Evolutionary conservation across 1,139 yeast genomes (phyloP).

Genomic region (Saccharomyces hybrid): DNA sequence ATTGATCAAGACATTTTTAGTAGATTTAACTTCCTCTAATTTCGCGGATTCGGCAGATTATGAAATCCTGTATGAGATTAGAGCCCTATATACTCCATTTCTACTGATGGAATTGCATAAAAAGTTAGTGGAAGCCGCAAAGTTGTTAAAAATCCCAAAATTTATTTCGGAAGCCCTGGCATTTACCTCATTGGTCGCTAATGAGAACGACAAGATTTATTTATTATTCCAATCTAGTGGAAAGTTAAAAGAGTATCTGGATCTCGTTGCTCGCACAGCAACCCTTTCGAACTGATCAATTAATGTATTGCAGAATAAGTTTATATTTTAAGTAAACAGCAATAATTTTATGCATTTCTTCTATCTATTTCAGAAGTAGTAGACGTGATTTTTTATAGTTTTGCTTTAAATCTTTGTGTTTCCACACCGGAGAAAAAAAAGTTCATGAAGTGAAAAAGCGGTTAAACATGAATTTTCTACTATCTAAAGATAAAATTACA

Average conservation of each 20-base stretch:
- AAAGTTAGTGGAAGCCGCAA: constrained; percentile 41
- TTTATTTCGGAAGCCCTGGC: constrained; percentile 48
- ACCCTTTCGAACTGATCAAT: constrained; percentile 36
- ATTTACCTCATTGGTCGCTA: constrained; percentile 49
- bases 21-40: constrained; percentile 24
- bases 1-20: constrained; percentile 27
- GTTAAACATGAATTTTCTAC: neutral
- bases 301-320: neutral
- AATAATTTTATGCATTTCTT: neutral
- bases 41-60: constrained; percentile 21
- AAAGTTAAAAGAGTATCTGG: constrained; percentile 55
- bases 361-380: neutral
- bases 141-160: constrained; percentile 31
- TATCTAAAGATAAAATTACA: neutral
- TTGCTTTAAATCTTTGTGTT: neutral
- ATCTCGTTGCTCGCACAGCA: constrained; percentile 49
- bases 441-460: neutral
- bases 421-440: neutral
- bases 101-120: constrained; percentile 56
- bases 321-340: neutral
- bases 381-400: neutral
- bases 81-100: constrained; percentile 68
- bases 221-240: constrained; percentile 53
- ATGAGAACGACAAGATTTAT: constrained; percentile 42
- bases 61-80: constrained; percentile 33